Conservation (phyloP, 495 filamentous ascomycete genomes). For the Penicillium coffeae region DNA sequence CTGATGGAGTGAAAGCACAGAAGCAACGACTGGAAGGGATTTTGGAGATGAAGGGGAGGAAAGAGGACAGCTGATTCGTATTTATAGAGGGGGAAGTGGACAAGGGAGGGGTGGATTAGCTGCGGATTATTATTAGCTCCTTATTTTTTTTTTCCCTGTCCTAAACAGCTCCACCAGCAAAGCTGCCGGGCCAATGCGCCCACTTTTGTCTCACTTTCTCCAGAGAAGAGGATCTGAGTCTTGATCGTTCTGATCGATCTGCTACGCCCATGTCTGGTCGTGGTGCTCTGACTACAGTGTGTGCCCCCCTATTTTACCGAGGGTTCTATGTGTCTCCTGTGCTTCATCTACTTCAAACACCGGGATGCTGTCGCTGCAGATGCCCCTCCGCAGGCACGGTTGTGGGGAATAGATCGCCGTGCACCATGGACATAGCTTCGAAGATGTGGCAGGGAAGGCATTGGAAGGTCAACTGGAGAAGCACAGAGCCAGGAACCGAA, state of each 20-base stretch:
- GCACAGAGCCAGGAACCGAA: not conserved
- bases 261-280: too few relatives aligned
- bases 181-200: slow-evolving; percentile 14
- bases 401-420: too few relatives aligned
- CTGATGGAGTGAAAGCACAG: slow-evolving; percentile 3
- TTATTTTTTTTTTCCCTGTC: not conserved
- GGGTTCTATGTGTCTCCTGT: too few relatives aligned
- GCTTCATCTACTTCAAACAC: not conserved
- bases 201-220: not conserved
- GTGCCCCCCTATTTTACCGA: too few relatives aligned
- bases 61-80: slow-evolving; percentile 16
- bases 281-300: too few relatives aligned
- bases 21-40: not conserved
- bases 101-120: slow-evolving; percentile 18
- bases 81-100: slow-evolving; percentile 23
- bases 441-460: not conserved
- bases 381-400: too few relatives aligned
- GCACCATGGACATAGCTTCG: too few relatives aligned
- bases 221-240: not conserved
- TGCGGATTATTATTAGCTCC: slow-evolving; percentile 13
- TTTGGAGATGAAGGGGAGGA: slow-evolving; percentile 5
- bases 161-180: not conserved
- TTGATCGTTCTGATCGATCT: not conserved
- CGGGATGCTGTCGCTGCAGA: too few relatives aligned
- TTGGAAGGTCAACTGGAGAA: not conserved